Base-by-base conservation (phyloP, 2,329 filamentous ascomycete genomes). In the Aspergillus arachidicola region DNA sequence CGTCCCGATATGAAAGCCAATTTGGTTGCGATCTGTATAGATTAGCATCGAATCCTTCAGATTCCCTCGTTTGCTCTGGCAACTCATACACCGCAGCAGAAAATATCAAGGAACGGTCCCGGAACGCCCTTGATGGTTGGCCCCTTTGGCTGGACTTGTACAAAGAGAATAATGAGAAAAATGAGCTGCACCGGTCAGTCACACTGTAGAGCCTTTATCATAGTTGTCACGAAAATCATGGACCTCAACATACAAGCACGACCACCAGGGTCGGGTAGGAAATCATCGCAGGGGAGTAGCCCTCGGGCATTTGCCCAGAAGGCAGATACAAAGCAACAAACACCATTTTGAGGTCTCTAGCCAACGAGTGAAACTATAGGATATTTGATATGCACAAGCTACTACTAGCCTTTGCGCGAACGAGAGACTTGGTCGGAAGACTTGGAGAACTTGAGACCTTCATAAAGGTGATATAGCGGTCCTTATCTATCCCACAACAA, bases 61-160 rank as follows among this genome's bases (percentile, higher is more conserved):
- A 16, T 36, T 6, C 34, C 34, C 5, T 36, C 34, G 16, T 36
- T 36, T 36, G 14, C 4, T 16, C 2, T 14, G 14, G 11, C 12
- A n/a, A 12, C 21, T 51, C 64, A 45, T 64, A 72, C 70, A 46
- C 70, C 70, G 30, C 60, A 68, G 16, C 69, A 57, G 43, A 65
- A 65, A 4, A 62, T 51, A 30, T 64, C 70, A 16, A 65, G n/a
- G 11, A 64, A 54, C 0, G 69, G 56, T 1, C 70, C 70, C 4
- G 64, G 64, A 4, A 68, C 66, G 0, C 62, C 65, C 21, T 67
- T 66, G 28, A 67, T 70, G 34, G 59, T 54, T 3, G 70, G 70
- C 3, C 64, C 65, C 41, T 67, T 68, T 16, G 65, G 66, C 9
- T 60, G 48, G 4, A 65, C 50, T 21, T 68, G 63, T 7, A 71